Evolutionary conservation across 441 rosid species (phyloP), one percentile per base, ranked within the genome.

Genomic region (Erysimum cheiri): DNA sequence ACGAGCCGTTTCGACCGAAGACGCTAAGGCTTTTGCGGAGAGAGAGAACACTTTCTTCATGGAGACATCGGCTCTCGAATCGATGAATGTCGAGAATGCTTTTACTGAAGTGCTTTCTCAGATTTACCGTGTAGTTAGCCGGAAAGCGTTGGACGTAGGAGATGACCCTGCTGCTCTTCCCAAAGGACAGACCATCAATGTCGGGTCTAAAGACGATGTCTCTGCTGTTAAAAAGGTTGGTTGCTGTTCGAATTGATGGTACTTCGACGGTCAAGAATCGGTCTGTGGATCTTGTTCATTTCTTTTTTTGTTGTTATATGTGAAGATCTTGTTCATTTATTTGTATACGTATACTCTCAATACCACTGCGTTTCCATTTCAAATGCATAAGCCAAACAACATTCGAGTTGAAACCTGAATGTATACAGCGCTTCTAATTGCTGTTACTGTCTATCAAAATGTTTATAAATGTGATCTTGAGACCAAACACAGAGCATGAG

Each of bases 401-500:
- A 32, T 52, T 53, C 9, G 35, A 43, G 32, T 24, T 33, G 53
- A 60, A 60, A 50, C 41, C 49, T 24, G 29, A 59, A 44, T 56
- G 47, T n/a, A n/a, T 57, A 46, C 28, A 24, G 29, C 24, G 19
- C 19, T 48, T 49, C 58, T 22, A 67, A 13, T 4, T 14, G 49
- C 7, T 15, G 13, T 15, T 29, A 33, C n/a, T 2, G 33, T 13
- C 62, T 46, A 31, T 28, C 52, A 35, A 47, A 65, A 14, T 60
- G 47, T 15, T 76, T 40, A 65, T 60, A 44, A 59, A 60, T 64
- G 62, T 63, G 87, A 80, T 79, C 94, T 85, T 26, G 78, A 85
- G 70, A 84, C 93, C 69, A 94, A 78, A 75, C 97, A 92, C 79
- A 88, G 77, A 35, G 97, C 88, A 76, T 92, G 99, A 49, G 96